Evolutionary conservation across 2,329 filamentous ascomycete genomes (phyloP).

Genomic region (Trichoderma guizhouense): DNA sequence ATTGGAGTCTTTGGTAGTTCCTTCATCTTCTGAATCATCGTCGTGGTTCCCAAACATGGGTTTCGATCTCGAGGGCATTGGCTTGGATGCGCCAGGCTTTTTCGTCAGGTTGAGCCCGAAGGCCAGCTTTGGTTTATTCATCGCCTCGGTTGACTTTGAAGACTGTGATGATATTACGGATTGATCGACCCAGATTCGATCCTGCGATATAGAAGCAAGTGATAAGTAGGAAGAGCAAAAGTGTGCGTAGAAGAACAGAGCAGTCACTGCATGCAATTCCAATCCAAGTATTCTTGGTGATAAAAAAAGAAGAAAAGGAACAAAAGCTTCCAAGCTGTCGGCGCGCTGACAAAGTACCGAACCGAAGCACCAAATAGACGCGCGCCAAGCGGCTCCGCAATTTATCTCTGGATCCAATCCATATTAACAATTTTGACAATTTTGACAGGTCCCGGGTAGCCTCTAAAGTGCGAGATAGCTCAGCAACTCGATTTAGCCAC

Average conservation of each 20-base stretch:
- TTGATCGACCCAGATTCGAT: background rate
- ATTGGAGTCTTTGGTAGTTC: slow-evolving; percentile 34
- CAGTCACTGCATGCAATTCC: background rate
- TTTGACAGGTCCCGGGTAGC: background rate
- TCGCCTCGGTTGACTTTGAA: slow-evolving; percentile 22
- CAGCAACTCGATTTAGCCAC: background rate
- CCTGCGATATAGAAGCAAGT: background rate
- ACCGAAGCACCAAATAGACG: slow-evolving; percentile 4
- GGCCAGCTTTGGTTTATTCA: slow-evolving; percentile 48
- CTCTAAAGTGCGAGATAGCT: background rate
- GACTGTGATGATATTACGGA: background rate
- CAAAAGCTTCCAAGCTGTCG: background rate
- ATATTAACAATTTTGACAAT: background rate
- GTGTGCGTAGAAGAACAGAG: background rate
- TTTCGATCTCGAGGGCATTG: slow-evolving; percentile 44
- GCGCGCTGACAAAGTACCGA: slow-evolving; percentile 13
- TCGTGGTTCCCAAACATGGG: slow-evolving; percentile 57
- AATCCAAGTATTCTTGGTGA: background rate
- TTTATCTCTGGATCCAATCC: background rate
- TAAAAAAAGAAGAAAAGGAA: background rate
- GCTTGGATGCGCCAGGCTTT: slow-evolving; percentile 51
- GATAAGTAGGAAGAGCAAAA: background rate
- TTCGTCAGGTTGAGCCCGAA: slow-evolving; percentile 60
- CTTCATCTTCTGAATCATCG: slow-evolving; percentile 53
- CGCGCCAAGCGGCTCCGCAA: slow-evolving; percentile 16